Conservation (phyloP, 768 basidiomycete genomes). For the Pleurotus djamor region DNA sequence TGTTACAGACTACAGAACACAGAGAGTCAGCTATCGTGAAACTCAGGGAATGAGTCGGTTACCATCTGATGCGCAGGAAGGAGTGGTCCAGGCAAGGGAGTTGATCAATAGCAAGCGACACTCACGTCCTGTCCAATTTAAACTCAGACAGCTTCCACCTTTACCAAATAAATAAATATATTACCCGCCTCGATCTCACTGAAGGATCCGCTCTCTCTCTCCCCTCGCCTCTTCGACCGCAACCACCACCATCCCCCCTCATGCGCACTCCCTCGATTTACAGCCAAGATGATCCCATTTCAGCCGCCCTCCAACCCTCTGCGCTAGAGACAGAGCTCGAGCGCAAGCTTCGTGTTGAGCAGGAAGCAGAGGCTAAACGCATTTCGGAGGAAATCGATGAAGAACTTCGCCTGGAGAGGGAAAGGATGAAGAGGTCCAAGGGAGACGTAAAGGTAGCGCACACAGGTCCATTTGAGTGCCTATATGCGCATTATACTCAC, state of each 20-base stretch:
- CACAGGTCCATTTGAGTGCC: constrained; percentile 5
- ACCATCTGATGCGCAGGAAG: constrained; percentile 20
- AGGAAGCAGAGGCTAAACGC: constrained; percentile 73
- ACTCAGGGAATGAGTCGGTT: constrained; percentile 12
- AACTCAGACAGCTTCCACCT: neutral
- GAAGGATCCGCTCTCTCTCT: neutral
- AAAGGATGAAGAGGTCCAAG: constrained; percentile 60
- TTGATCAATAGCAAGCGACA: neutral
- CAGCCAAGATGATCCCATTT: constrained; percentile 75
- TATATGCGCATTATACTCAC: constrained; percentile 34
- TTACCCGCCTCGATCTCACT: neutral
- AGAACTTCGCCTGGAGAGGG: constrained; percentile 68
- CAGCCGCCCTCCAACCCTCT: constrained; percentile 65
- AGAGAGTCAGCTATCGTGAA: constrained; percentile 1
- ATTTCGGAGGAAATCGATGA: constrained; percentile 84
- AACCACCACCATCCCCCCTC: constrained; percentile 36
- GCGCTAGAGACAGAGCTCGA: constrained; percentile 63
- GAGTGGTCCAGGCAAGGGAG: neutral
- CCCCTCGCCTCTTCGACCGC: constrained; percentile 15
- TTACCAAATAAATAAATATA: constrained; percentile 8
- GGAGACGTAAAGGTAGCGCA: constrained; percentile 69
- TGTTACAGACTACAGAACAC: constrained; percentile 75
- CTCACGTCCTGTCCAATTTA: neutral
- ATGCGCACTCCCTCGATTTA: constrained; percentile 73
- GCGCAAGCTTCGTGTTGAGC: constrained; percentile 54